A percentile compares a stretch with the other conserved stretches of the same genome.
Conservation (phyloP, 257 asterid genomes). For the Capsicum rhomboideum region DNA sequence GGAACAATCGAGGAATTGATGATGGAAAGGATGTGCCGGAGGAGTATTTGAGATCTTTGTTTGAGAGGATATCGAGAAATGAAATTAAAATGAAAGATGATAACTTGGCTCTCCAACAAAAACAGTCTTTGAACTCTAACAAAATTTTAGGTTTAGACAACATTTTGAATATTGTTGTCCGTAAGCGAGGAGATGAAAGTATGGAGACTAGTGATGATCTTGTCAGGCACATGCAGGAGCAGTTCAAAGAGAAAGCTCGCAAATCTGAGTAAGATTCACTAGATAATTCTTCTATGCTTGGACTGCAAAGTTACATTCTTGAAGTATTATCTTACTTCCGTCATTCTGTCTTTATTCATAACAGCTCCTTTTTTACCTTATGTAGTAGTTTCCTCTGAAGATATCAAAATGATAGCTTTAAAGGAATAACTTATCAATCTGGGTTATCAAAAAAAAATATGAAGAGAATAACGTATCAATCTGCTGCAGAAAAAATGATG, state of each 20-base stretch:
- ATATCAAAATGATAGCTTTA: background rate
- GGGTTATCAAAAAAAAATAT: background rate
- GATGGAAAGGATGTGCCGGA: slow-evolving; percentile 96
- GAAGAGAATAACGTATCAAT: background rate
- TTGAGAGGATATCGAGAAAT: slow-evolving; percentile 76
- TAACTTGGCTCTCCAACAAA: slow-evolving; percentile 75
- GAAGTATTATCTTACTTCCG: background rate
- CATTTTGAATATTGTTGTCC: slow-evolving; percentile 85
- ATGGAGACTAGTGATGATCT: slow-evolving; percentile 89
- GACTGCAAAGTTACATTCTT: background rate
- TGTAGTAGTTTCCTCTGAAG: background rate
- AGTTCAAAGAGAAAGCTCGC: slow-evolving; percentile 98
- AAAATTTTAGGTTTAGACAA: slow-evolving; percentile 76
- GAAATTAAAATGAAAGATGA: slow-evolving; percentile 99
- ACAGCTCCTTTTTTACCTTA: background rate
- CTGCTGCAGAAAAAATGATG: background rate
- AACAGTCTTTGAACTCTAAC: slow-evolving; percentile 77
- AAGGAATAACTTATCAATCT: background rate
- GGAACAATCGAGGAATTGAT: slow-evolving; percentile 96
- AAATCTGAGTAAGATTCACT: slow-evolving; percentile 83
- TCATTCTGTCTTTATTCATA: background rate
- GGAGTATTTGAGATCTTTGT: slow-evolving; percentile 91
- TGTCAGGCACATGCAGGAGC: slow-evolving; percentile 98
- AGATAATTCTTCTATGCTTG: slow-evolving; percentile 8
- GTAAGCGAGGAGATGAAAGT: slow-evolving; percentile 74